Base-by-base conservation (phyloP, 208 protist species). In the Zelonia costaricensis region DNA sequence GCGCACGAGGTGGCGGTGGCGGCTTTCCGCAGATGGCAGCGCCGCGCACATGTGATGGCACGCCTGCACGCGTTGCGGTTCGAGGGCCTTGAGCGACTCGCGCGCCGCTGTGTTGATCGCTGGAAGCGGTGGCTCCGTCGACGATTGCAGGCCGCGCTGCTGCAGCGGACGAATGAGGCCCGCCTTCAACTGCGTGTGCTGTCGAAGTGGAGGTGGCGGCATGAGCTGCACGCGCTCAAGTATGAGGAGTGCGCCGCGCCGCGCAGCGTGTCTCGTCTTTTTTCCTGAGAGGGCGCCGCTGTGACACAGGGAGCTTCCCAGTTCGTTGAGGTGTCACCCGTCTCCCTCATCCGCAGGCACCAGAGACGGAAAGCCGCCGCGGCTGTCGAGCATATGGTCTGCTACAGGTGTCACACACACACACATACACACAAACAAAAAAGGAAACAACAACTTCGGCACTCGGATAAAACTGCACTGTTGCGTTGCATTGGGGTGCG, bases 111-210 rank as follows among this genome's bases (percentile, higher is more conserved):
- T 13, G 55, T 87, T 23, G 49, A 33, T n/a, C 45, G 30, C 44
- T 83, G 76, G 76, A 63, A 67, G 38, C 56, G 54, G 18, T 76
- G 71, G 68, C 49, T 64, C 38, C 65, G 57, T 10, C 56, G 65
- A 8, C 48, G 57, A 13, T 23, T 72, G 23, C 57, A 72, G 42
- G 49, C 65, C 0, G 55, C 43, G 9, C 43, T 72, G 22, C 25
- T 72, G 20, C 49, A 27, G 31, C 36, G 40, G 18, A 20, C 33
- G 18, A 72, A 63, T 43, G 65, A 63, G 40, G 39, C 40, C 9
- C 58, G 56, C 20, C 40, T 44, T 4, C 18, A 58, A 25, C 31
- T 49, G 22, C 47, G 30, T 33, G 8, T 56, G 35, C 65, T 72
- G 22, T 57, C 35, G 39, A 31, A 51, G 25, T 72, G 65, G 65